Conservation (phyloP, 2,329 filamentous ascomycete genomes). For the Aureobasidium mangrovei region DNA sequence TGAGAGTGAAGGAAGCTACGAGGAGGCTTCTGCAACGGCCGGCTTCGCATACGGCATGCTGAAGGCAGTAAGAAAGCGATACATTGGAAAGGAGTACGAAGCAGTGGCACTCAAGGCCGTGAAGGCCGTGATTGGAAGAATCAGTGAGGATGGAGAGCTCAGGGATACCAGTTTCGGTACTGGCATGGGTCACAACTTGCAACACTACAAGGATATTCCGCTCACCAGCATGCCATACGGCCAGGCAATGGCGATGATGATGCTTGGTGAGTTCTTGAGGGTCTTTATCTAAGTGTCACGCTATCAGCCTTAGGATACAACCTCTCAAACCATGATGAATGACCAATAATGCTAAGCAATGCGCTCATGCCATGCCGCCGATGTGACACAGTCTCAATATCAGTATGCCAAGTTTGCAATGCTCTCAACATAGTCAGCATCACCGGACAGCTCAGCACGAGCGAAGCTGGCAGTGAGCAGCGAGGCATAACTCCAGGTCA, state of each 20-base stretch:
- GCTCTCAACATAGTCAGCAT: neutral
- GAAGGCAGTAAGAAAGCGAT: conserved; percentile 62
- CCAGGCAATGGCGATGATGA: conserved; percentile 79
- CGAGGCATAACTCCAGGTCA: conserved; percentile 29
- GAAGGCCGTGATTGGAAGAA: conserved; percentile 56
- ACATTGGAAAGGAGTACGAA: conserved; percentile 55
- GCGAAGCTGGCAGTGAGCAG: conserved; percentile 25
- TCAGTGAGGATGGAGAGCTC: conserved; percentile 60
- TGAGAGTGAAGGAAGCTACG: conserved; percentile 59
- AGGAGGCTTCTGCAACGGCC: conserved; percentile 68
- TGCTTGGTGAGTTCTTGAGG: conserved; percentile 63
- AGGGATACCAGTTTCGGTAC: conserved; percentile 70
- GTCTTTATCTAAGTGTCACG: conserved; percentile 40
- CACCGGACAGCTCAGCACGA: conserved; percentile 18
- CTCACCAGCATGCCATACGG: conserved; percentile 77
- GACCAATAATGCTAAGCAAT: neutral
- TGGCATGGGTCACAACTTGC: conserved; percentile 61
- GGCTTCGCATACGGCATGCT: conserved; percentile 75
- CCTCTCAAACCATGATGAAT: neutral
- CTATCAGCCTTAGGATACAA: conserved; percentile 4
- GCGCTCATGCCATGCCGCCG: neutral
- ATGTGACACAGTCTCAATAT: neutral
- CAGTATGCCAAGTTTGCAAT: conserved; percentile 7
- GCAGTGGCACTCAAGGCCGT: conserved; percentile 57
- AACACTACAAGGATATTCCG: conserved; percentile 70